phyloP scores from a whole-genome alignment of 805 yeast species.

The Zygoascus flipseniorum region DNA sequence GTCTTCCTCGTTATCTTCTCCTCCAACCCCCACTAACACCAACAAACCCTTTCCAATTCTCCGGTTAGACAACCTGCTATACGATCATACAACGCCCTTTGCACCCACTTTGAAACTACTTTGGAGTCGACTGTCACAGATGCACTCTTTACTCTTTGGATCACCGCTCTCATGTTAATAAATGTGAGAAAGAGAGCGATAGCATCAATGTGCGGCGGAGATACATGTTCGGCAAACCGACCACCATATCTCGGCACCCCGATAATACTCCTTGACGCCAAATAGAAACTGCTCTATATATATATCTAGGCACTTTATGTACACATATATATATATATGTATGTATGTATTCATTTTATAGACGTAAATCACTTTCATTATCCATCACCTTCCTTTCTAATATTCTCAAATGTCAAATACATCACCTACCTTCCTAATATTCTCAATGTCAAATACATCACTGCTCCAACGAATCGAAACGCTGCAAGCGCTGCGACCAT shows the following conservation, averaged over 20 bases:
- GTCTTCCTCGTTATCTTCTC: slow-evolving; percentile 68
- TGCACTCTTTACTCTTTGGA: slow-evolving; percentile 83
- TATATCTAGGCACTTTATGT: too few relatives aligned
- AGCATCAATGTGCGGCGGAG: too few relatives aligned
- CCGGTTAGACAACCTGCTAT: background rate
- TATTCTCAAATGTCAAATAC: slow-evolving; percentile 39
- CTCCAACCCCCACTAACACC: slow-evolving; percentile 77
- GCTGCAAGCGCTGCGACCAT: slow-evolving; percentile 85
- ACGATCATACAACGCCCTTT: background rate
- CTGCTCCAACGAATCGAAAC: slow-evolving; percentile 71
- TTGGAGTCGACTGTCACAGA: slow-evolving; percentile 74
- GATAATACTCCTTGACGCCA: too few relatives aligned
- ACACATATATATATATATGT: too few relatives aligned
- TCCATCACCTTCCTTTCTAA: slow-evolving; percentile 21
- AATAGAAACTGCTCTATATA: background rate
- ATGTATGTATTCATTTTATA: too few relatives aligned
- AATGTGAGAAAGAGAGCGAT: background rate
- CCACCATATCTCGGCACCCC: too few relatives aligned
- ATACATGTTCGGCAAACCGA: too few relatives aligned
- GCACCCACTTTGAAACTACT: slow-evolving; percentile 54
- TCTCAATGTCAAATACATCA: slow-evolving; percentile 42
- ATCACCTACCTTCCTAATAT: slow-evolving; percentile 30
- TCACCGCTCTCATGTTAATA: slow-evolving; percentile 67
- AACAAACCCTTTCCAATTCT: slow-evolving; percentile 64
- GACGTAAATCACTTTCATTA: too few relatives aligned